These are phyloP conservation scores for Nigrospora osmanthi DNA, from an alignment of 2,329 filamentous ascomycete species.

Conservation along the genomic window DNA sequence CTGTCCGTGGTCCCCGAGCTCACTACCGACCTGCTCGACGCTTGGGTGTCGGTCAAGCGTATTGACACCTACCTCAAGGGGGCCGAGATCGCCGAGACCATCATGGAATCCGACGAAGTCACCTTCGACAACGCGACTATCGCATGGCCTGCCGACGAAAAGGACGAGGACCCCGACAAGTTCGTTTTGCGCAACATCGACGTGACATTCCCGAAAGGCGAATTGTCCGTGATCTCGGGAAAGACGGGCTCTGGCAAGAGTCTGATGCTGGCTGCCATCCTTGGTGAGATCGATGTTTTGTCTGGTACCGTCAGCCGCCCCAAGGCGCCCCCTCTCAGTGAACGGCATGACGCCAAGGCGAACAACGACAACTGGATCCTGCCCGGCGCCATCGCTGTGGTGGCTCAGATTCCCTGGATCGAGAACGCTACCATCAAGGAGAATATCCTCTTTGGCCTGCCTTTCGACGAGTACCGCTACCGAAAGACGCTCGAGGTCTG, in stretches of 20 bases:
- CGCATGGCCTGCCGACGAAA: conserved; percentile 65
- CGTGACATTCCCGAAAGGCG: conserved; percentile 57
- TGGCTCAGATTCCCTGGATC: conserved; percentile 78
- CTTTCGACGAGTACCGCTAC: conserved; percentile 62
- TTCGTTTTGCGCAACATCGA: conserved; percentile 61
- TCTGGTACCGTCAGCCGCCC: conserved; percentile 53
- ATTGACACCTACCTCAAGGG: conserved; percentile 65
- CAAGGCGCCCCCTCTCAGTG: conserved; percentile 35
- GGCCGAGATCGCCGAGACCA: conserved; percentile 52
- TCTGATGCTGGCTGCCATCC: conserved; percentile 62
- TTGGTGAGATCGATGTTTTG: conserved; percentile 68
- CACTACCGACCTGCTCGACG: conserved; percentile 62
- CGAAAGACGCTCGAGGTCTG: conserved; percentile 63
- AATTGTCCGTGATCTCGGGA: conserved; percentile 68
- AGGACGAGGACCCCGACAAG: conserved; percentile 45
- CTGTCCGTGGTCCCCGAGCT: conserved; percentile 66
- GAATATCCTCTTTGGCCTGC: conserved; percentile 73
- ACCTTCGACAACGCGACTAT: conserved; percentile 61
- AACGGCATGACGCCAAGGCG: conserved; percentile 56
- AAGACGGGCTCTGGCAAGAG: conserved; percentile 75
- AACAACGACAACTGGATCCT: conserved; percentile 62
- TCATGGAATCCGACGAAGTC: conserved; percentile 49
- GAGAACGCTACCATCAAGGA: conserved; percentile 73
- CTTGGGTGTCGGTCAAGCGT: conserved; percentile 62
- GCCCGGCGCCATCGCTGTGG: conserved; percentile 62